A percentile compares a stretch with the other conserved stretches of the same genome.
These are phyloP conservation scores for Casaregolazyma suthepensis DNA, from an alignment of 1,139 yeast genomes.

Conservation along the genomic window DNA sequence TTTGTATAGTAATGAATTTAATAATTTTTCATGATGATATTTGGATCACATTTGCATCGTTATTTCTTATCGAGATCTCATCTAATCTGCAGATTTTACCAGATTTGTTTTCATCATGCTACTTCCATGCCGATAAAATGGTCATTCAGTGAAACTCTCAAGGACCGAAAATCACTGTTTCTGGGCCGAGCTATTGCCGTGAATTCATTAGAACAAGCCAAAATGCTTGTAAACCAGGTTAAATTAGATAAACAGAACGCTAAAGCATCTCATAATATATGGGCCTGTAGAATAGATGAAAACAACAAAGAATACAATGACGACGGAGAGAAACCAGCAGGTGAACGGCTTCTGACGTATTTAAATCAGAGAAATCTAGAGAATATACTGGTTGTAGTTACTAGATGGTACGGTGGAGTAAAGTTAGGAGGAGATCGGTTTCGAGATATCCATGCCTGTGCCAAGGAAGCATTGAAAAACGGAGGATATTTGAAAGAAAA, in stretches of 20 bases:
- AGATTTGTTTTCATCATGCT: not conserved
- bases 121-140: constrained; percentile 48
- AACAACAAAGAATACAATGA: constrained; percentile 79
- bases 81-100: not conserved
- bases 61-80: not conserved
- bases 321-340: constrained; percentile 97
- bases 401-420: constrained; percentile 90
- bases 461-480: constrained; percentile 71
- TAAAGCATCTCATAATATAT: constrained; percentile 72
- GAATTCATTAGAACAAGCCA: constrained; percentile 59
- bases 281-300: constrained; percentile 71
- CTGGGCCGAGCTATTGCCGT: constrained; percentile 67
- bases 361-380: constrained; percentile 56
- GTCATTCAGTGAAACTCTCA: constrained; percentile 69
- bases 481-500: constrained; percentile 45
- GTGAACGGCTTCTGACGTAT: constrained; percentile 76
- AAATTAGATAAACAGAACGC: constrained; percentile 60
- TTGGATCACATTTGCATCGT: not conserved
- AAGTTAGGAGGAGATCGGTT: constrained; percentile 73
- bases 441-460: constrained; percentile 84
- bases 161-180: constrained; percentile 81
- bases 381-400: constrained; percentile 81
- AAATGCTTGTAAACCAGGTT: constrained; percentile 43
- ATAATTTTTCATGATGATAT: not conserved
- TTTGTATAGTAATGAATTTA: not conserved